Base-by-base conservation (phyloP, 768 basidiomycete genomes). In the Trametes maxima region DNA sequence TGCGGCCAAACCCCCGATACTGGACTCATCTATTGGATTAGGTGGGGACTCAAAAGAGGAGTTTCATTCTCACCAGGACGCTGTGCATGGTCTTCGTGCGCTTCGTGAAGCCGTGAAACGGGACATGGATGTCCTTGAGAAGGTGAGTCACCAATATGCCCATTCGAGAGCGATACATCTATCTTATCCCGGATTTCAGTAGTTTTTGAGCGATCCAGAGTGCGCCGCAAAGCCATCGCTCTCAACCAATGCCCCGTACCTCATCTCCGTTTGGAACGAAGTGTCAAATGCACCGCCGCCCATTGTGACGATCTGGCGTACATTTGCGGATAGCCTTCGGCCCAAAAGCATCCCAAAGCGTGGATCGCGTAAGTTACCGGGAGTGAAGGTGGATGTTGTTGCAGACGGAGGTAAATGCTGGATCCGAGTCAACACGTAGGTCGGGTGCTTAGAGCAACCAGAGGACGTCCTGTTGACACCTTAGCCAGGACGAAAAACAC, bases 341-440 rank as follows among this genome's bases (percentile, higher is more conserved):
- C 62, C 62, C 17, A n/a, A 59, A 11, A 63, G 67, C 25, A 35
- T 58, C 0, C 51, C 62, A 1, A 57, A 48, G 45, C 63, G 69
- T 39, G 65, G 68, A 6, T 64, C 58, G 10, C 70, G 62, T 40
- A 64, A 68, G 37, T 64, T 65, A 0, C 71, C 74, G 0, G 78
- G 79, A 6, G 80, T 86, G 43, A 94, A 95, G 67, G 87, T 95
- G 0, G 94, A 95, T 67, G 79, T 95, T 14, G 85, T 94, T 14
- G 87, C 87, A 1, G 85, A 90, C 21, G 82, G 85, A 44, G 93
- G 94, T 1, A 76, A 81, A 22, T 76, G 78, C 3, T 96, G 94
- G 94, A 86, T 92, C 42, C 82, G 92, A 66, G 83, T 95, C 37
- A 95, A 94, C 74, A 94, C 93, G 93, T 93, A 69, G 70, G 88